Conservation (phyloP, 257 asterid genomes). For the Ilex asprella region DNA sequence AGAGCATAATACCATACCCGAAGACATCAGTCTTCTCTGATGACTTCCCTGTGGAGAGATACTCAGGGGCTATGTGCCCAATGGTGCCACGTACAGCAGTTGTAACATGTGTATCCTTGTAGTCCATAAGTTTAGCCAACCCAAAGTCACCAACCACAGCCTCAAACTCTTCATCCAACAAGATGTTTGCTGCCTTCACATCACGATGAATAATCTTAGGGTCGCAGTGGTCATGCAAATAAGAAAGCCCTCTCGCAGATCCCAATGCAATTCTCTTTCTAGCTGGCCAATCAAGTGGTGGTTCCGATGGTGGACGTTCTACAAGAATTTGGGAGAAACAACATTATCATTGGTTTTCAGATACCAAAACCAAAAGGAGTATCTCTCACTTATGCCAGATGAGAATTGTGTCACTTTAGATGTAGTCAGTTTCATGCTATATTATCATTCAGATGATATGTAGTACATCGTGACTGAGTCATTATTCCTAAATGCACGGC, state of each 20-base stretch:
- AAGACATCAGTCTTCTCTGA: conserved; percentile 2
- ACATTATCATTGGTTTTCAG: not conserved
- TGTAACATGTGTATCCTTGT: conserved; percentile 1
- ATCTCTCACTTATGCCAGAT: no score
- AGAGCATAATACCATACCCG: not conserved
- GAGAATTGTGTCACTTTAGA: not conserved
- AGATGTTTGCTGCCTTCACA: conserved; percentile 1
- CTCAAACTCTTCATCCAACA: conserved; percentile 2
- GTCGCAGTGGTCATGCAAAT: conserved; percentile 3
- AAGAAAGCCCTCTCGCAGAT: conserved; percentile 2
- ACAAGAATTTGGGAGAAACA: not conserved
- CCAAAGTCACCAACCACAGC: conserved; percentile 4
- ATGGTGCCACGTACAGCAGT: conserved; percentile 5
- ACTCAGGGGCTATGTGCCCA: conserved; percentile 1
- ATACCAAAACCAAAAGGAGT: not conserved
- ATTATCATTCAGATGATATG: no score
- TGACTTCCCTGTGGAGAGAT: conserved; percentile 2
- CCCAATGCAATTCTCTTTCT: conserved; percentile 1
- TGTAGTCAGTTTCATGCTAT: not conserved
- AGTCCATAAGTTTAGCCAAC: conserved; percentile 5
- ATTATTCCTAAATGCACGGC: no score
- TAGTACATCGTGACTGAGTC: no score
- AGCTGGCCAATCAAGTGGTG: conserved; percentile 1
- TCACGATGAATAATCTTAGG: conserved; percentile 1
- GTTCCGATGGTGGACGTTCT: conserved; percentile 1